These are phyloP conservation scores for Amborella trichopoda DNA, from an alignment of 164 flowering plant genomes.

Conservation along the genomic window DNA sequence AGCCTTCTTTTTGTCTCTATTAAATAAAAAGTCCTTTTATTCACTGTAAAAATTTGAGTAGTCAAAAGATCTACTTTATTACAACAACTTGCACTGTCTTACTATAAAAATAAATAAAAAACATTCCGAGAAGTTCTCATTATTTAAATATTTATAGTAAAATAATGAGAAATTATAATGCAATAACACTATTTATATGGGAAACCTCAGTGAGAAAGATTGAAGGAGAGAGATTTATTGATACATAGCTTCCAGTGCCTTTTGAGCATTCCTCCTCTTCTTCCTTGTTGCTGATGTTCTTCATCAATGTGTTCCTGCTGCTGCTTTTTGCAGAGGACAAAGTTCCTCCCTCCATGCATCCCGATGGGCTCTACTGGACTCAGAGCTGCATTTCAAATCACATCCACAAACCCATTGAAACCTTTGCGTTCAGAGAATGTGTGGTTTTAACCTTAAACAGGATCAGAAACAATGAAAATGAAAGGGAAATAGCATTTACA, in stretches of 20 bases:
- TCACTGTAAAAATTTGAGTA: too few species aligned
- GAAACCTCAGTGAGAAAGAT: not conserved
- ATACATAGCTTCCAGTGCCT: conserved; percentile 4
- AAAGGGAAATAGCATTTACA: not conserved
- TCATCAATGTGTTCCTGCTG: not conserved
- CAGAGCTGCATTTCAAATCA: conserved; percentile 5
- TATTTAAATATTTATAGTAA: too few species aligned
- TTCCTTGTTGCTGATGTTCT: not conserved
- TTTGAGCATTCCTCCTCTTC: not conserved
- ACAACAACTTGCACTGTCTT: too few species aligned
- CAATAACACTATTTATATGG: too few species aligned
- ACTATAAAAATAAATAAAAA: too few species aligned
- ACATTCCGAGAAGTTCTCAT: too few species aligned
- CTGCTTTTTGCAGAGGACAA: conserved; percentile 4
- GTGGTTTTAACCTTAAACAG: not conserved
- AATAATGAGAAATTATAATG: too few species aligned
- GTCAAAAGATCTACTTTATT: too few species aligned
- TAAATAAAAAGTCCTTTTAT: too few species aligned
- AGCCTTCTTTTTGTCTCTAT: too few species aligned
- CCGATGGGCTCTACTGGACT: conserved; percentile 2
- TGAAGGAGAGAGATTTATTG: not conserved
- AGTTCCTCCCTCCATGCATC: not conserved
- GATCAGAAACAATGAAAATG: not conserved
- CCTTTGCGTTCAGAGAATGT: too few species aligned
- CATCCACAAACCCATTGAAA: too few species aligned